Base-by-base conservation (phyloP, 768 basidiomycete species). In the Kwoniella sp. region DNA sequence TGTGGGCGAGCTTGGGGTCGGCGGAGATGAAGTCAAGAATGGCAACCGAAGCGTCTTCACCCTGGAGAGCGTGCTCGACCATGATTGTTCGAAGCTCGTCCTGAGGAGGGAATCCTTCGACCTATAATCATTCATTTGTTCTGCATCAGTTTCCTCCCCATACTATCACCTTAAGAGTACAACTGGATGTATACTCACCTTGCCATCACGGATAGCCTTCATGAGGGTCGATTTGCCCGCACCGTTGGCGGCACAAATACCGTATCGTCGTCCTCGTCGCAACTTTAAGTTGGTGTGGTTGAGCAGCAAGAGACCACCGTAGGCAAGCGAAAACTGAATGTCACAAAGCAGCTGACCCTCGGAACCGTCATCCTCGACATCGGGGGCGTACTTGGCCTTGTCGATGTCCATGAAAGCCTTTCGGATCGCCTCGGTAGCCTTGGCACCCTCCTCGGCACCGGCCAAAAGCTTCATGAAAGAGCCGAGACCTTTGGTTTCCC, bases 21-120 rank as follows among this genome's bases (percentile, higher is more conserved):
- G 89, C 84, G 17, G 90, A 88, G 70, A 98, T 88, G 81, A 97
- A 97, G 80, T 95, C 90, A 58, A 93, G 83, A 56, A 97, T 88
- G 48, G 88, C 85, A 61, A 88, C 73, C 10, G 90, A 89, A 19
- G 85, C 85, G 80, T 97, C 91, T 82, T 97, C 93, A 57, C 94
- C 92, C 82, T 94, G 92, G 12, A 97, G 83, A 26, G 93, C 88
- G 82, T 98, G 94, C 81, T 97, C 95, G 33, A 98, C 94, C 93
- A 97, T 97, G 64, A 96, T 86, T 71, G 90, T 90, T 51, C 90
- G 86, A 54, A 98, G 83, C 80, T 92, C 85, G 66, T 88, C 87
- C 69, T 88, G 92, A 5, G 91, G 85, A 21, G 95, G 95, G 82
- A 97, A 98, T 77, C 93, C 93, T 81, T 98, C 95, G 69, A 83